Percentiles rank a stretch among this genome's conserved stretches.
Conservation (phyloP, 257 asterid species). For the Scutellaria minor region DNA sequence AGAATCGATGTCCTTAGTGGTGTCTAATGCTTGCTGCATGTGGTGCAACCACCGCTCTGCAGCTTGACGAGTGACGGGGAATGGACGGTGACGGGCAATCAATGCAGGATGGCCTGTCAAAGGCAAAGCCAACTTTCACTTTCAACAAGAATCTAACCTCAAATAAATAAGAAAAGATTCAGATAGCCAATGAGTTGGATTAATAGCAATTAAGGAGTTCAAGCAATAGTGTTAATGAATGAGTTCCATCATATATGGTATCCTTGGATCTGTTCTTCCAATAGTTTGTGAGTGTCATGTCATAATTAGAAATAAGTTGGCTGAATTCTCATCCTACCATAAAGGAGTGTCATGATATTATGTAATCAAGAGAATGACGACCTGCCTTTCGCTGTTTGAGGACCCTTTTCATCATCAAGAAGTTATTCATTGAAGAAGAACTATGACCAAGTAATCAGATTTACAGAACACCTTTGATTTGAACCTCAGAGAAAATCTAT, state of each 20-base stretch:
- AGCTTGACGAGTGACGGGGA: slow-evolving; percentile 85
- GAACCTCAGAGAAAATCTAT: neutral
- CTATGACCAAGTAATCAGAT: too few relatives aligned
- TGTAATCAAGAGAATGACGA: neutral
- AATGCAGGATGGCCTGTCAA: slow-evolving; percentile 91
- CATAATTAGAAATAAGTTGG: too few relatives aligned
- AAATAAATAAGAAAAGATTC: neutral
- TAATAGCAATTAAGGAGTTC: neutral
- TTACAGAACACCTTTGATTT: neutral
- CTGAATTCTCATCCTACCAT: too few relatives aligned
- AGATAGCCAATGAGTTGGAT: slow-evolving; percentile 11
- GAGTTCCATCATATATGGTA: neutral
- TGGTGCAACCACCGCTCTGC: slow-evolving; percentile 98
- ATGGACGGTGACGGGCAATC: slow-evolving; percentile 97
- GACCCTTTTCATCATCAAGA: neutral
- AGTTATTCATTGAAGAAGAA: neutral
- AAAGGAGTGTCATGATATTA: too few relatives aligned
- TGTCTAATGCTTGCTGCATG: slow-evolving; percentile 85
- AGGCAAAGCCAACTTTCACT: neutral
- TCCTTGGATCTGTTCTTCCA: neutral
- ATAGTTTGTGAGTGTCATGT: neutral
- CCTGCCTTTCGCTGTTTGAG: neutral
- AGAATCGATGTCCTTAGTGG: slow-evolving; percentile 61
- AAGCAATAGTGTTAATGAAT: neutral
- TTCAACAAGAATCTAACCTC: slow-evolving; percentile 14